Evolutionary conservation across 2,329 filamentous ascomycete species (phyloP).

Genomic region (Nemania sp.): DNA sequence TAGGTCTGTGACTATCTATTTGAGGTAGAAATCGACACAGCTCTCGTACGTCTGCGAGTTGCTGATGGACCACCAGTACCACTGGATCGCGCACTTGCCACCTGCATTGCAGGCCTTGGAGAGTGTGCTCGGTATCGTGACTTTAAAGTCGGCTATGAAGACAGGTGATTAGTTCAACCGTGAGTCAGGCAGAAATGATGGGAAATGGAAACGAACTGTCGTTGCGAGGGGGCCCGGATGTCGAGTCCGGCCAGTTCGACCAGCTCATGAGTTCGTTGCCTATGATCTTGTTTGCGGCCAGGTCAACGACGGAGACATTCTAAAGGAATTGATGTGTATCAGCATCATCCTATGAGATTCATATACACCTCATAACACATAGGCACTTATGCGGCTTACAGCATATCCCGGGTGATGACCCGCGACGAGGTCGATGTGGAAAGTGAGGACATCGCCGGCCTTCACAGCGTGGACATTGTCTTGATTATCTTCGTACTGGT

Average conservation of each 20-base stretch:
- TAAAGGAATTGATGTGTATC: constrained; percentile 20
- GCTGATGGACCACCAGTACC: constrained; percentile 62
- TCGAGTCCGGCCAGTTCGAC: constrained; percentile 39
- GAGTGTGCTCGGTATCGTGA: constrained; percentile 58
- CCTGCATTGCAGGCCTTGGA: constrained; percentile 51
- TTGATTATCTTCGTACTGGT: constrained; percentile 40
- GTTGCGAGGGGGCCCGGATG: constrained; percentile 31
- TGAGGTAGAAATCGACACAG: constrained; percentile 60
- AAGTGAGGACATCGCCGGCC: constrained; percentile 44
- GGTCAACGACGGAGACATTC: constrained; percentile 56
- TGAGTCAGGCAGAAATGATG: neutral
- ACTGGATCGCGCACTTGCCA: constrained; percentile 57
- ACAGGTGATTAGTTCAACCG: neutral
- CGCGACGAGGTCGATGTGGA: constrained; percentile 46
- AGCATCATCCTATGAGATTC: constrained; percentile 20
- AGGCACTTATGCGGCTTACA: constrained; percentile 22
- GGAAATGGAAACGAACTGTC: constrained; percentile 36
- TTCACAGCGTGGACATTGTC: constrained; percentile 36
- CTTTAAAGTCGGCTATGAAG: constrained; percentile 46
- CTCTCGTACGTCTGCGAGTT: constrained; percentile 66
- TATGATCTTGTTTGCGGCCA: constrained; percentile 52
- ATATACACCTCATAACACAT: neutral
- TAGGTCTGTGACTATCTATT: neutral
- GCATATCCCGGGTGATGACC: constrained; percentile 44
- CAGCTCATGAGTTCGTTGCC: constrained; percentile 53